Evolutionary conservation across 2,329 filamentous ascomycete species (phyloP), one percentile per base, ranked within the genome.

Genomic region (Xylariaceae sp.): DNA sequence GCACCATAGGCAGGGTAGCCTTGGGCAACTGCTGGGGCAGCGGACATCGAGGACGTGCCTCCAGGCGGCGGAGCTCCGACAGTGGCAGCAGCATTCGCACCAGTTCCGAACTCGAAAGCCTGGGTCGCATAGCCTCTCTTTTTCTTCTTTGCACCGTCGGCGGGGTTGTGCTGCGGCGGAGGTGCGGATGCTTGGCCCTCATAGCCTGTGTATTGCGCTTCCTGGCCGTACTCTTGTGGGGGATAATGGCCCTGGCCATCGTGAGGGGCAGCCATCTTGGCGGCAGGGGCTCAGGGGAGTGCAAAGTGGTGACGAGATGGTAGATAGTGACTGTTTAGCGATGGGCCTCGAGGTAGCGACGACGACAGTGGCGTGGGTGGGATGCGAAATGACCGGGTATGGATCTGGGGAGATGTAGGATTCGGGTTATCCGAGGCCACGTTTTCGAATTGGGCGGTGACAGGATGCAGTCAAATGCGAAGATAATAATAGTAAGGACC

Each of bases 71-170:
- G 76, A 69, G 32, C 19, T 19, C 19, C 48, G n/a, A 55, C 58
- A 47, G 56, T 56, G 61, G 79, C 71, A 49, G 76, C 80, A 54
- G 87, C 85, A 79, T 97, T 97, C 68, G 88, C 89, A 65, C 92
- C 94, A 49, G 83, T 81, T 49, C 88, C 90, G 65, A 97, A 94
- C 56, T 95, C 92, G 72, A 95, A 99, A 45, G 92, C 92, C 72
- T 95, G 88, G 54, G 89, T 89, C 52, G 94, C 94, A 76, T 97
- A 97, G 54, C 88, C 87, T 77, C 91, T 83, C 81, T 95, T 96
- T 83, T 96, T 96, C 77, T 91, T 91, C 72, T 81, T 85, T 60
- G 75, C 79, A 46, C 76, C 75, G 43, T 77, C 77, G 32, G 72
- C 66, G 43, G 61, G 68, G 54, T 65, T 65, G 39, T 65, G 60